phyloP scores from a whole-genome alignment of 2,329 filamentous ascomycete species.

The Acarospora socialis region DNA sequence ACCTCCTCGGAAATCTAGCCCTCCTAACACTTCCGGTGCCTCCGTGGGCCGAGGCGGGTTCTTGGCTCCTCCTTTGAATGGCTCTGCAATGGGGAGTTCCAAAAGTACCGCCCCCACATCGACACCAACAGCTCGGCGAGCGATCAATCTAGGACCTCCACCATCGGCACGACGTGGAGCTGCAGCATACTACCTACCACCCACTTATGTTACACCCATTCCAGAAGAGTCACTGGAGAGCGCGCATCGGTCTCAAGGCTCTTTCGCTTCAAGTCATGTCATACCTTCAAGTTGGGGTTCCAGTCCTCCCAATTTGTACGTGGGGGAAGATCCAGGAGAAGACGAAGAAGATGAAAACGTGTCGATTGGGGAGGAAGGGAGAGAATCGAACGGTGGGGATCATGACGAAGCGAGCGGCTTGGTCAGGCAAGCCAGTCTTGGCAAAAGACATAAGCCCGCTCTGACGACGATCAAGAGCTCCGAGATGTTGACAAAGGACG shows the following conservation, averaged over 20 bases:
- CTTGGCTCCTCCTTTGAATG: no score
- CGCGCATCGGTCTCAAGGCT: slow-evolving; percentile 41
- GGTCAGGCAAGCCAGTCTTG: slow-evolving; percentile 29
- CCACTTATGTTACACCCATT: slow-evolving; percentile 60
- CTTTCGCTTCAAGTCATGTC: slow-evolving; percentile 55
- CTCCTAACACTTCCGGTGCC: no score
- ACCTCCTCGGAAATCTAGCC: no score
- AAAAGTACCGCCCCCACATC: slow-evolving; percentile 2
- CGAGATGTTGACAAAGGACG: no score
- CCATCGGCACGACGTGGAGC: slow-evolving; percentile 22
- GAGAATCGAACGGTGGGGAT: slow-evolving; percentile 12
- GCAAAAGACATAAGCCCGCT: slow-evolving; percentile 27
- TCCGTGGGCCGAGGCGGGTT: no score
- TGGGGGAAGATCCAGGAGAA: slow-evolving; percentile 20
- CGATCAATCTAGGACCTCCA: slow-evolving; percentile 20
- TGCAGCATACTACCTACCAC: slow-evolving; percentile 39
- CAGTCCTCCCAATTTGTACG: slow-evolving; percentile 29
- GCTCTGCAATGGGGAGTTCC: no score
- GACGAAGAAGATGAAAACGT: slow-evolving; percentile 13
- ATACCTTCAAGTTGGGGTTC: slow-evolving; percentile 56
- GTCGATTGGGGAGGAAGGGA: slow-evolving; percentile 11
- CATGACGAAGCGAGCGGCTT: slow-evolving; percentile 18
- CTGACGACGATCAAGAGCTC: slow-evolving; percentile 26
- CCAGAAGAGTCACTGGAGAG: slow-evolving; percentile 50
- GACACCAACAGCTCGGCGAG: slow-evolving; percentile 17